Base-by-base conservation (phyloP, 768 basidiomycete genomes). In the Leucocoprinus leucothites region DNA sequence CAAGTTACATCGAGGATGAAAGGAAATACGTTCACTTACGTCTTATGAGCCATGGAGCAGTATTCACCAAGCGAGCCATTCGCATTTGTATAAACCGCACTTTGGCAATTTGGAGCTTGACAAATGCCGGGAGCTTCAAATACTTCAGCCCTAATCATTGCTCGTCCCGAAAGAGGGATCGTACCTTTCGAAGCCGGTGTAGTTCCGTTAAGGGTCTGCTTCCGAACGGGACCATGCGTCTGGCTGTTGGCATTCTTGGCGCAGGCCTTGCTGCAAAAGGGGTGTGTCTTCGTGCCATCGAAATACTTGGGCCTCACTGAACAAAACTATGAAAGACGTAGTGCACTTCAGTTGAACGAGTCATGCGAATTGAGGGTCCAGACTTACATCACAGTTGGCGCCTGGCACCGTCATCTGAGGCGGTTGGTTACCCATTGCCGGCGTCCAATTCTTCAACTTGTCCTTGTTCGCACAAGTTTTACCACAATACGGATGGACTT, bases 221-320 rank as follows among this genome's bases (percentile, higher is more conserved):
- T 71, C 31, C 67, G 48, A 16, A 67, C 65, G 13, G 67, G 63
- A 8, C 64, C 51, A 63, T 51, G 34, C 21, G 25, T 28, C 14
- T 41, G 26, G 6, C 40, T 25, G 14, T 68, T 66, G 3, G 78
- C 74, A 49, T 72, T 77, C 61, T 75, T 75, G 3, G 84, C 83
- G 60, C 85, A 87, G 9, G 81, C 76, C 61, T 82, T 86, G 62
- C 83, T 70, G 61, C 85, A 87, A 64, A 77, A 87, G 13, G 82
- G 76, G 66, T 86, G 85, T 1, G 75, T 79, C 49, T 76, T 77
- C 8, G 74, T 76, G 14, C 82, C 81, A 61, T 86, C 85, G 18
- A 71, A 73, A 59, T 80, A 78, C 60, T 84, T 86, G 38, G 85
- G 83, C 38, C 82, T 77, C 57, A 74, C 74, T 56, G 79, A 79